Evolutionary conservation across 2,329 filamentous ascomycete genomes (phyloP).

Genomic region (Cadophora malorum): DNA sequence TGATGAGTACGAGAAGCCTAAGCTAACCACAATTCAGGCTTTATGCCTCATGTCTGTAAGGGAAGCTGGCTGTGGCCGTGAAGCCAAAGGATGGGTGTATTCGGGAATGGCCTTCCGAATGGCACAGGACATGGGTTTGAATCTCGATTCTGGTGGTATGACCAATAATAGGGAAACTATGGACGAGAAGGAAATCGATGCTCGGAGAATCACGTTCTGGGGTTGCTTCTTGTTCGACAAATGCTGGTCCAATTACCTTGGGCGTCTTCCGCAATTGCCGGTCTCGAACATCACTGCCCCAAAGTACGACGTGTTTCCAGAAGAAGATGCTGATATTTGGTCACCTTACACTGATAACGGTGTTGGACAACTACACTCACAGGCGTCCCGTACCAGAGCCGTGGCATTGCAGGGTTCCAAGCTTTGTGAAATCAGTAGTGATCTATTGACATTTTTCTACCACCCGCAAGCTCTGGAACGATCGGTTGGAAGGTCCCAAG

Average conservation of each 20-base stretch:
- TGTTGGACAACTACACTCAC: constrained; percentile 72
- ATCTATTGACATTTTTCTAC: constrained; percentile 89
- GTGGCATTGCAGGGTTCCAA: constrained; percentile 81
- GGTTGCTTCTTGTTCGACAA: constrained; percentile 98
- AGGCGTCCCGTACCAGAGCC: constrained; percentile 83
- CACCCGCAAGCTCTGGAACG: constrained; percentile 73
- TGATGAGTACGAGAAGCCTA: constrained; percentile 90
- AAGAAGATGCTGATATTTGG: constrained; percentile 87
- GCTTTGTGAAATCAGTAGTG: constrained; percentile 92
- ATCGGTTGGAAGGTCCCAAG: constrained; percentile 76
- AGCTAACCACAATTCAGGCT: constrained; percentile 89
- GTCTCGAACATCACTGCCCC: constrained; percentile 81
- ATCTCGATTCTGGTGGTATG: constrained; percentile 77
- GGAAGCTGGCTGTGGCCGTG: constrained; percentile 91
- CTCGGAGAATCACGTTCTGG: constrained; percentile 92
- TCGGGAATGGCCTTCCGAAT: constrained; percentile 98
- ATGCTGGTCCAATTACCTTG: constrained; percentile 97
- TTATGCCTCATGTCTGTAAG: constrained; percentile 94
- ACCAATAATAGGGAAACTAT: constrained; percentile 64
- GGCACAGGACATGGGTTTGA: constrained; percentile 92
- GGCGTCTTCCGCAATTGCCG: constrained; percentile 85
- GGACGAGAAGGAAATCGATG: constrained; percentile 85
- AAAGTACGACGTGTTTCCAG: constrained; percentile 88
- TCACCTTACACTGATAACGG: constrained; percentile 87
- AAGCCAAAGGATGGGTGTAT: constrained; percentile 97